Evolutionary conservation across 1,284 basidiomycete genomes (phyloP).

Genomic region (Cryptococcus floricola): DNA sequence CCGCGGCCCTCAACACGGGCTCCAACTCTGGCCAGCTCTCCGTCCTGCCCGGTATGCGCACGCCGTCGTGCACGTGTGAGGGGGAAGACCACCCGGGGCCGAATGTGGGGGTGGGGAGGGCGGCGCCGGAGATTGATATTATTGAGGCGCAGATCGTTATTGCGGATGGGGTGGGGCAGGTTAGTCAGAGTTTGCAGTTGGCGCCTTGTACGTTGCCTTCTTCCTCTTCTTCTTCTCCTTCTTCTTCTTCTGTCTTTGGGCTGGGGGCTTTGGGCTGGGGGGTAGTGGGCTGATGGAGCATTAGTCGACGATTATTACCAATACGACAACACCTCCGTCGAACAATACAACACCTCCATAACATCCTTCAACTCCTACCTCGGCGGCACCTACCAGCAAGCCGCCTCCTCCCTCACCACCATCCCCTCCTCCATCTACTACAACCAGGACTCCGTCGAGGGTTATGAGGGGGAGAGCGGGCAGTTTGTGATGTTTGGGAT

Average conservation of each 20-base stretch:
- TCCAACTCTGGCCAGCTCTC: constrained; percentile 34
- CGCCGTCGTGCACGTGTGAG: constrained; percentile 54
- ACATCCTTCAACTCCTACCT: constrained; percentile 67
- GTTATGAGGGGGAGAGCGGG: not conserved
- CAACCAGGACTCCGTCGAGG: constrained; percentile 1
- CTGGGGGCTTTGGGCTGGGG: too few species aligned
- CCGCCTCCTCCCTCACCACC: constrained; percentile 56
- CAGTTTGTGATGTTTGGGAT: constrained; percentile 45
- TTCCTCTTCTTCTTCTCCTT: too few species aligned
- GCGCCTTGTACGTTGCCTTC: constrained; percentile 16
- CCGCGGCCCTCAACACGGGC: constrained; percentile 41
- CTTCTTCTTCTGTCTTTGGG: too few species aligned
- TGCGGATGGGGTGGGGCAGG: constrained; percentile 11
- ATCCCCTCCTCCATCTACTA: constrained; percentile 55
- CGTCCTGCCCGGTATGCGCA: constrained; percentile 54
- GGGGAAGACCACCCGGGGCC: constrained; percentile 65
- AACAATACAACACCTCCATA: constrained; percentile 47
- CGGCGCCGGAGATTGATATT: constrained; percentile 66
- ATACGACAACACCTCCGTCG: constrained; percentile 56
- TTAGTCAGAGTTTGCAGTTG: constrained; percentile 31
- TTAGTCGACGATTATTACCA: constrained; percentile 63
- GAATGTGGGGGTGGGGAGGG: constrained; percentile 53
- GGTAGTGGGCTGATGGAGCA: too few species aligned
- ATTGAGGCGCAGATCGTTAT: constrained; percentile 56
- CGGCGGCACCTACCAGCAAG: constrained; percentile 74